Evolutionary conservation across 1,284 basidiomycete genomes (phyloP).

Genomic region (Gymnopus androsaceus): DNA sequence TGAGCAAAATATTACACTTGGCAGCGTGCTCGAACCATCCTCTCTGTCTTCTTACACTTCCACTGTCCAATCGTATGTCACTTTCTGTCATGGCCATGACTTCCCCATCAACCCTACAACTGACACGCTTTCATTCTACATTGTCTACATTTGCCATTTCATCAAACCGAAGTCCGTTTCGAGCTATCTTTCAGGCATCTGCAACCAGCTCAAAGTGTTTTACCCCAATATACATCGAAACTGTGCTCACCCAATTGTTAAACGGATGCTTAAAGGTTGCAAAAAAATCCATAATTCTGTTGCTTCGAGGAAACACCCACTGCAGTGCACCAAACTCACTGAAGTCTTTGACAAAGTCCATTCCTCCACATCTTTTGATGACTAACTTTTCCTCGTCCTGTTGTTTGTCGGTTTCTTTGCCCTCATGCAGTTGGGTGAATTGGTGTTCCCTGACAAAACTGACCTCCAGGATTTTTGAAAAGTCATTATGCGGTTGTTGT

Average conservation of each 20-base stretch:
- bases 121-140: constrained; percentile 28
- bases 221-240: constrained; percentile 25
- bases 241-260: too few relatives aligned
- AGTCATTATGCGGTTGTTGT: constrained; percentile 19
- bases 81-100: constrained; percentile 31
- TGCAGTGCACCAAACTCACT: background rate
- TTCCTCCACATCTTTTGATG: constrained; percentile 23
- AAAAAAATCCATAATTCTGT: background rate
- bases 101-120: constrained; percentile 32
- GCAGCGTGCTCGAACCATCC: constrained; percentile 19
- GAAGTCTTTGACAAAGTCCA: too few relatives aligned
- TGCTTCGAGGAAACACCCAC: background rate
- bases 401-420: constrained; percentile 32
- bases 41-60: constrained; percentile 25
- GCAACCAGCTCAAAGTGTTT: constrained; percentile 24
- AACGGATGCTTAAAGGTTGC: background rate
- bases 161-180: constrained; percentile 25
- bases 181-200: constrained; percentile 33
- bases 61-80: constrained; percentile 29
- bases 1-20: constrained; percentile 23
- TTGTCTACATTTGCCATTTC: constrained; percentile 28
- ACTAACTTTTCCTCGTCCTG: constrained; percentile 31
- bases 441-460: constrained; percentile 24
- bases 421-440: constrained; percentile 33
- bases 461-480: constrained; percentile 24